Percentiles rank a stretch among this genome's conserved stretches.
Evolutionary conservation across 495 filamentous ascomycete species (phyloP).

Genomic region (Polyplosphaeria fusca): DNA sequence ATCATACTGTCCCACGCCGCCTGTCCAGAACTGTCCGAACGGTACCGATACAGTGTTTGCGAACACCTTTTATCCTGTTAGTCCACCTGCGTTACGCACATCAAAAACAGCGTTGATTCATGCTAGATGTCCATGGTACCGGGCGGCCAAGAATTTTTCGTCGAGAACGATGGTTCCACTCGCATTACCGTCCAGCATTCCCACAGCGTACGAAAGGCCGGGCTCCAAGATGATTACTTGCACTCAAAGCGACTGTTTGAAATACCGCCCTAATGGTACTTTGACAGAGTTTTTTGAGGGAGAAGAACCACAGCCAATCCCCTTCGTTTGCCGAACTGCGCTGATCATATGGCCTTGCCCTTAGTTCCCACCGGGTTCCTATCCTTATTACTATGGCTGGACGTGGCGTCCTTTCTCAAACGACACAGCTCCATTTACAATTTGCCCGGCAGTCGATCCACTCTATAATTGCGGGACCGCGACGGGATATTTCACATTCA

Average conservation of each 20-base stretch:
- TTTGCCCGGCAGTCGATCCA: slow-evolving; percentile 2
- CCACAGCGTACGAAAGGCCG: too few species aligned
- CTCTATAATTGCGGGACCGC: slow-evolving; percentile 21
- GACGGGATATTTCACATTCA: slow-evolving; percentile 26
- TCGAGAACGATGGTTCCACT: slow-evolving; percentile 8
- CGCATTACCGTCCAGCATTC: slow-evolving; percentile 25
- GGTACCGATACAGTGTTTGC: slow-evolving; percentile 22
- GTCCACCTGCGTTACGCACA: too few species aligned
- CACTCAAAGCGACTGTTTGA: too few species aligned
- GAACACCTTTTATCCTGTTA: slow-evolving; percentile 12
- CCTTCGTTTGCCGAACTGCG: too few species aligned
- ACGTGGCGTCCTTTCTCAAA: slow-evolving; percentile 13
- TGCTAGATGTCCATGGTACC: slow-evolving; percentile 19
- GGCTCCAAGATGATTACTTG: too few species aligned
- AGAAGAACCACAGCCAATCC: too few species aligned
- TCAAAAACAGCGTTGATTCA: too few species aligned
- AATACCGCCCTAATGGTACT: too few species aligned
- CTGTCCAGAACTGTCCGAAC: slow-evolving; percentile 12
- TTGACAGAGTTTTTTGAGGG: too few species aligned
- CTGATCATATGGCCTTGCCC: too few species aligned
- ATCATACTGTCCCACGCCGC: slow-evolving; percentile 5
- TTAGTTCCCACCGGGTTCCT: slow-evolving; percentile 22
- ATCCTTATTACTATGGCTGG: slow-evolving; percentile 19
- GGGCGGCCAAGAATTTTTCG: slow-evolving; percentile 20
- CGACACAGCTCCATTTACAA: background rate